Base-by-base conservation (phyloP, 305 asterid genomes). In the Ilex paraguariensis region DNA sequence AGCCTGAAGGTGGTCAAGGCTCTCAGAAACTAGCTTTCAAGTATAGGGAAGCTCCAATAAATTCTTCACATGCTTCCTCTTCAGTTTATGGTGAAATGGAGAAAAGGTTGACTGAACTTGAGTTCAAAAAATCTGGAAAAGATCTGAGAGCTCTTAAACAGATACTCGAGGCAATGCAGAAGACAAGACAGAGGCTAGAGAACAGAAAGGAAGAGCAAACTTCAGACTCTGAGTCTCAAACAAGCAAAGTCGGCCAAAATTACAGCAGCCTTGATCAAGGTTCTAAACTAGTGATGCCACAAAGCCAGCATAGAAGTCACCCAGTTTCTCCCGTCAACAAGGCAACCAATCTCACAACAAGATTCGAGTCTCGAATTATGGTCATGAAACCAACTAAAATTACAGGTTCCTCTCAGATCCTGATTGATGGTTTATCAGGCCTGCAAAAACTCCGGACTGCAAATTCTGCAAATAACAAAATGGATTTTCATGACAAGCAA, bases 71-170 rank as follows among this genome's bases (percentile, higher is more conserved):
- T 56, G 66, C 67, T 65, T 78, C 93, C 62, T 73, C 82, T 53
- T 73, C 97, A 45, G 84, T 93, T 76, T 90, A 90, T 55, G 91
- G 99, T 44, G 86, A 90, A 76, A 88, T 82, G 51, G 95, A 88
- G 79, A 86, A 81, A 79, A 78, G 96, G 85, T 72, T 94, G 71
- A 74, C 90, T 60, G 88, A 84, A 46, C 83, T 83, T 31, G 93
- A 94, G 79, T 85, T 91, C 78, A 83, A 75, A 70, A 87, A 76
- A 67, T 83, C 95, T 0, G 95, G 98, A 1, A 88, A 85, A 86
- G 95, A 90, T 80, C 88, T 90, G 80, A 82, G 93, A 66, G 97
- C 97, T 63, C 95, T 88, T 48, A 88, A 91, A 60, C 98, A 91
- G 77, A 86, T 86, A 73, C 94, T 91, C 2, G 95, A 83, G 73